A percentile compares a stretch with the other conserved stretches of the same genome.
These are phyloP conservation scores for Daedaleopsis nitida DNA, from an alignment of 768 basidiomycete species.

Conservation along the genomic window DNA sequence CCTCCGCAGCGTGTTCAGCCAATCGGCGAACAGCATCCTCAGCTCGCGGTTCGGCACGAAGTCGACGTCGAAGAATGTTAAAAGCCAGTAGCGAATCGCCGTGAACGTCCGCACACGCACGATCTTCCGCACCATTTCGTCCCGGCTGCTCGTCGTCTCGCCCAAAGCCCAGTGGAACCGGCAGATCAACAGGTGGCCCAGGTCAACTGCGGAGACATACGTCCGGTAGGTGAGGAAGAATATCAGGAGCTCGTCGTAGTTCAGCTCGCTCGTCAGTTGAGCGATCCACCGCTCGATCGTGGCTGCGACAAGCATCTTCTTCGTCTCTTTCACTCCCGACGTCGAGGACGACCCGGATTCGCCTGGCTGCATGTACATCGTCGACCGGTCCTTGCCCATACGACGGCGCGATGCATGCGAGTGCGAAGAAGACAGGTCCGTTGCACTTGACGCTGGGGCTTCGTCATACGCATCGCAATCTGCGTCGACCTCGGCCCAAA, in stretches of 20 bases:
- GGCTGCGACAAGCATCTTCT: slow-evolving; percentile 75
- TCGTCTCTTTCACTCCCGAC: slow-evolving; percentile 27
- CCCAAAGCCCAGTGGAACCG: slow-evolving; percentile 89
- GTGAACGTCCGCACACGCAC: slow-evolving; percentile 90
- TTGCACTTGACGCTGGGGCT: slow-evolving; percentile 15
- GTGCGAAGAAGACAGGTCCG: slow-evolving; percentile 23
- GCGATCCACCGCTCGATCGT: slow-evolving; percentile 95
- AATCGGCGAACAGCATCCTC: slow-evolving; percentile 68
- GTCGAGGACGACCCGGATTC: background rate
- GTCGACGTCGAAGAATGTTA: slow-evolving; percentile 89
- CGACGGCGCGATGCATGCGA: slow-evolving; percentile 8
- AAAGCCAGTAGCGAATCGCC: slow-evolving; percentile 86
- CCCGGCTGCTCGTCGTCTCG: slow-evolving; percentile 48
- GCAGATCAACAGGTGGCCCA: slow-evolving; percentile 80
- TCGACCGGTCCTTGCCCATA: slow-evolving; percentile 24
- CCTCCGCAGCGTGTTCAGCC: slow-evolving; percentile 76
- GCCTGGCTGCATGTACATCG: background rate
- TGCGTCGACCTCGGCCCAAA: slow-evolving; percentile 72
- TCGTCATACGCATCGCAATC: slow-evolving; percentile 24
- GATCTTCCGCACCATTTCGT: slow-evolving; percentile 72
- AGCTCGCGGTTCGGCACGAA: slow-evolving; percentile 82
- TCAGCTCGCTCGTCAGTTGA: slow-evolving; percentile 82
- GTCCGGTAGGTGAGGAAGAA: slow-evolving; percentile 93
- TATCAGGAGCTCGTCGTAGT: slow-evolving; percentile 84
- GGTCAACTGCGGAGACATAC: slow-evolving; percentile 76